Evolutionary conservation across 2,329 filamentous ascomycete species (phyloP).

Genomic region (Alternaria longipes): DNA sequence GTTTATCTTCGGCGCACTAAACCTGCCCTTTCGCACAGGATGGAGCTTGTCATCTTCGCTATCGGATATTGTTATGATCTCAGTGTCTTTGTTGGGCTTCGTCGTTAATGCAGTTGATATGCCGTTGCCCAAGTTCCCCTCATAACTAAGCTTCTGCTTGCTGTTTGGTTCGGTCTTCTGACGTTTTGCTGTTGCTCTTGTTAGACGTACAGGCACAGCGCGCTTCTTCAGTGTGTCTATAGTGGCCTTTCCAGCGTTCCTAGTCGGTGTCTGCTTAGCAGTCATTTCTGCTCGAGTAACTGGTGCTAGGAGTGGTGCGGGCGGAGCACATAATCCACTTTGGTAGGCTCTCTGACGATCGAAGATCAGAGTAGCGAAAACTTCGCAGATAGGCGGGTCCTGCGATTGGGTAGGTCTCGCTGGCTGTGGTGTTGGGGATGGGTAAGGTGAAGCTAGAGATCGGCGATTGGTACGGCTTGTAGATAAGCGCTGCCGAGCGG

Average conservation of each 20-base stretch:
- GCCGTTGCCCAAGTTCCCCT: background rate
- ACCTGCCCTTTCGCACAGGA: background rate
- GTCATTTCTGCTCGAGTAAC: background rate
- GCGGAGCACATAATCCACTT: background rate
- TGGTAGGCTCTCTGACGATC: slow-evolving; percentile 18
- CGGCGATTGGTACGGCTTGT: background rate
- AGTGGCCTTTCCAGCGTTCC: background rate
- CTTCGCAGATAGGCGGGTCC: background rate
- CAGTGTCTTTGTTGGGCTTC: background rate
- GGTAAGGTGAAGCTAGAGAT: background rate
- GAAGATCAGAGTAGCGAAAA: slow-evolving; percentile 20
- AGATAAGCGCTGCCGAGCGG: background rate
- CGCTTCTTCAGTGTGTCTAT: background rate
- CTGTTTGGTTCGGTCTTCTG: background rate
- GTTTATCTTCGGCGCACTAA: background rate
- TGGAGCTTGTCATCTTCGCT: background rate
- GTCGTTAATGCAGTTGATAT: background rate
- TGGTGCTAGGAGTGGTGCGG: too few relatives aligned
- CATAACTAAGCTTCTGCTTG: background rate
- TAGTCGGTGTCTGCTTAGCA: background rate
- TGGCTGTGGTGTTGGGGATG: background rate
- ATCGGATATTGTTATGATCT: background rate
- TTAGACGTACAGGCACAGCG: background rate
- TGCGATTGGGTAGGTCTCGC: background rate
- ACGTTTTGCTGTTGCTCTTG: background rate